Conservation (phyloP, 805 yeast species). For the Nakazawaea molendinolei region DNA sequence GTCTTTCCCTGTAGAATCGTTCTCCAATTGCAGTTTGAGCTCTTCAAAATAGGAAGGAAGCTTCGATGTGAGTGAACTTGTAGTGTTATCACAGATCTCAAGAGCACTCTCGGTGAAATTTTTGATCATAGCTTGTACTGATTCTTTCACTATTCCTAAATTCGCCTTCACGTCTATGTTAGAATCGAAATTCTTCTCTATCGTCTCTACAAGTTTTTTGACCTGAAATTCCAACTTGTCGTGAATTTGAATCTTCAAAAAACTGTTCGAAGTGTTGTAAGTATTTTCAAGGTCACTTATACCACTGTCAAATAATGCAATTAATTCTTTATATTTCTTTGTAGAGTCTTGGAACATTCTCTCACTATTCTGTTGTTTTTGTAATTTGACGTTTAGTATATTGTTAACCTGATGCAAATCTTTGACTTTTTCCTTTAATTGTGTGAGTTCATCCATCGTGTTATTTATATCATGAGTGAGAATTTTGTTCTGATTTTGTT, state of each 20-base stretch:
- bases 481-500: slow-evolving; percentile 29
- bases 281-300: slow-evolving; percentile 18
- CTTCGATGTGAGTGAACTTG: slow-evolving; percentile 16
- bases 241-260: slow-evolving; percentile 15
- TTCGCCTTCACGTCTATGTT: slow-evolving; percentile 1
- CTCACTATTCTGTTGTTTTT: slow-evolving; percentile 25
- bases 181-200: slow-evolving; percentile 2
- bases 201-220: slow-evolving; percentile 10
- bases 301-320: slow-evolving; percentile 24
- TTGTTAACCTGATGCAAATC: slow-evolving; percentile 19
- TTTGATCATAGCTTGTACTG: slow-evolving; percentile 13
- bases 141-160: slow-evolving; percentile 11
- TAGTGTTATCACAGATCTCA: slow-evolving; percentile 19
- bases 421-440: slow-evolving; percentile 16
- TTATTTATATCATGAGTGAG: slow-evolving; percentile 14
- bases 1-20: slow-evolving; percentile 16
- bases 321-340: slow-evolving; percentile 23
- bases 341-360: slow-evolving; percentile 25
- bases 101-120: slow-evolving; percentile 15
- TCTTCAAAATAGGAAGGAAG: slow-evolving; percentile 18
- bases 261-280: slow-evolving; percentile 13
- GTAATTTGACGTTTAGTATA: slow-evolving; percentile 23
- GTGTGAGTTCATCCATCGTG: slow-evolving; percentile 19
- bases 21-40: slow-evolving; percentile 14
- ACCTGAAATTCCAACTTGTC: slow-evolving; percentile 14